A percentile compares a stretch with the other conserved stretches of the same genome.
Conservation (phyloP, 805 yeast genomes). For the Saccharomycopsis microspora region DNA sequence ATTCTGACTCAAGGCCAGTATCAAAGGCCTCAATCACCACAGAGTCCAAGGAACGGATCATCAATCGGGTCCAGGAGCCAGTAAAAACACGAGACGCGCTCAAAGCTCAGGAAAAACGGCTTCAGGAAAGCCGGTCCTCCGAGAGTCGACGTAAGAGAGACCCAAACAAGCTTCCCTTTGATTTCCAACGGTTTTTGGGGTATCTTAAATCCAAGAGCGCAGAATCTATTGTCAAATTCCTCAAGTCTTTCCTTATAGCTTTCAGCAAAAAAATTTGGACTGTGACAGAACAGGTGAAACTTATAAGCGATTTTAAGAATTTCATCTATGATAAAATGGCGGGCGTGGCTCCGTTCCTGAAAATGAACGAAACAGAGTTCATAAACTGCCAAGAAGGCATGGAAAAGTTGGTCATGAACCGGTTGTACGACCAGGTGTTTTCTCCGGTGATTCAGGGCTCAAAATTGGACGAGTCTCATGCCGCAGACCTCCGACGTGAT, state of each 20-base stretch:
- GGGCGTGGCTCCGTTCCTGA: constrained; percentile 61
- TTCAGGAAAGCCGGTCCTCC: constrained; percentile 8
- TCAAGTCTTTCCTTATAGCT: constrained; percentile 72
- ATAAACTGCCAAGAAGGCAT: constrained; percentile 80
- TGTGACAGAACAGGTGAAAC: constrained; percentile 64
- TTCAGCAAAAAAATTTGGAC: constrained; percentile 64
- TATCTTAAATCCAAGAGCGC: constrained; percentile 68
- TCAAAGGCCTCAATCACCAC: neutral
- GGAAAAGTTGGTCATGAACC: constrained; percentile 85
- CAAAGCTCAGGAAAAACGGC: constrained; percentile 11
- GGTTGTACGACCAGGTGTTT: constrained; percentile 66
- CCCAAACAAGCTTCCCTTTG: constrained; percentile 36
- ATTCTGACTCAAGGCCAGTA: neutral
- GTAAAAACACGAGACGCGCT: constrained; percentile 11
- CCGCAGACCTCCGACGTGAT: constrained; percentile 56
- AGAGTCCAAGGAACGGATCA: constrained; percentile 13
- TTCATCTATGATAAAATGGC: constrained; percentile 58
- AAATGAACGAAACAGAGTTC: constrained; percentile 46
- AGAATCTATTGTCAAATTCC: constrained; percentile 79
- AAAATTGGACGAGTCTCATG: constrained; percentile 42
- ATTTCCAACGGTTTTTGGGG: constrained; percentile 69
- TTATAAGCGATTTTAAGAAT: constrained; percentile 62
- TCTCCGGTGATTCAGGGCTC: constrained; percentile 42
- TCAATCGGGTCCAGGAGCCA: constrained; percentile 13
- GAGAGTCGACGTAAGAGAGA: constrained; percentile 6